Percentiles rank a stretch among this genome's conserved stretches.
Evolutionary conservation across 2,329 filamentous ascomycete species (phyloP).

Genomic region (Aspergillus caelatus): DNA sequence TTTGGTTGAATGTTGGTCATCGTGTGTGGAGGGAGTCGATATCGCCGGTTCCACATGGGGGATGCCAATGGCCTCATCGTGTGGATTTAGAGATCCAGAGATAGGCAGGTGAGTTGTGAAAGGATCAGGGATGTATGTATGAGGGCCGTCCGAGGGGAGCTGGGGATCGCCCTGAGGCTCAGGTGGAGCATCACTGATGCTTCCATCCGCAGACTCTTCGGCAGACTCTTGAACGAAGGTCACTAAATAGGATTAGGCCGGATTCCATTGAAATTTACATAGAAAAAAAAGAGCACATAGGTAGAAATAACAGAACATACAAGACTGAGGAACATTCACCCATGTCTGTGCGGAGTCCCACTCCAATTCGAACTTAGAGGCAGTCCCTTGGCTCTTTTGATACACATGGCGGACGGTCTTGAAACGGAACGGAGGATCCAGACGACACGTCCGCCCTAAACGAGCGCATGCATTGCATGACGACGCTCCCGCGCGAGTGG

Average conservation of each 20-base stretch:
- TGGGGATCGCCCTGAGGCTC: slow-evolving; percentile 7
- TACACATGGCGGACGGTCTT: slow-evolving; percentile 37
- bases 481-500: slow-evolving; percentile 29
- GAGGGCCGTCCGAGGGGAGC: background rate
- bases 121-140: background rate
- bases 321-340: slow-evolving; percentile 32
- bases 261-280: no score
- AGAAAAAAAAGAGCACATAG: background rate
- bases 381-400: slow-evolving; percentile 31
- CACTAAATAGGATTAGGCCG: slow-evolving; percentile 20
- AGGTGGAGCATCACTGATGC: slow-evolving; percentile 1
- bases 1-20: slow-evolving; percentile 8
- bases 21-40: slow-evolving; percentile 9
- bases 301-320: slow-evolving; percentile 18
- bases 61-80: background rate
- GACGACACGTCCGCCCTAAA: slow-evolving; percentile 31
- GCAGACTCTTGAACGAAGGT: slow-evolving; percentile 30
- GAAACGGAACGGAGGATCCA: slow-evolving; percentile 39
- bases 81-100: background rate
- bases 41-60: slow-evolving; percentile 1
- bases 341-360: slow-evolving; percentile 36
- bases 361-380: slow-evolving; percentile 31
- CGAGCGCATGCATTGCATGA: slow-evolving; percentile 34
- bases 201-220: slow-evolving; percentile 18
- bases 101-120: slow-evolving; percentile 1